Conservation (phyloP, 768 basidiomycete genomes). For the Xerocomellus dryophilus region DNA sequence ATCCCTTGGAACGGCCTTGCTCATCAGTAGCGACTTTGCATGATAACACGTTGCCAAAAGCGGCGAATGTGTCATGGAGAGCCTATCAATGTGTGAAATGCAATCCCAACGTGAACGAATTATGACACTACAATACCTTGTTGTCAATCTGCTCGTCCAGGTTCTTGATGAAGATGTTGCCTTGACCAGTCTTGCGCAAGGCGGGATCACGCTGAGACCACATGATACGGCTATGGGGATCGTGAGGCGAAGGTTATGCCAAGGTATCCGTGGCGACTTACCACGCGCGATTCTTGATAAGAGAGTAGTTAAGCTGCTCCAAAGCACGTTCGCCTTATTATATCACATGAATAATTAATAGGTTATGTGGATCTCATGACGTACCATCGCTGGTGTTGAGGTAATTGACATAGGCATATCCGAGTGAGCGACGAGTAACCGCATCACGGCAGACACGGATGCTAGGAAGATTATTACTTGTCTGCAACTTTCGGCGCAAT, state of each 20-base stretch:
- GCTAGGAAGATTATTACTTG: conserved; percentile 37
- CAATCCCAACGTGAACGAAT: background rate
- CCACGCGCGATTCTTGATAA: conserved; percentile 98
- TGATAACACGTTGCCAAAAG: conserved; percentile 96
- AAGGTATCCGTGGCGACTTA: conserved; percentile 33
- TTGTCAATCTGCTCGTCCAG: conserved; percentile 96
- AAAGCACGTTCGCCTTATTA: conserved; percentile 95
- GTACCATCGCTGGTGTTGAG: conserved; percentile 90
- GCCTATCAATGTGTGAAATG: conserved; percentile 50
- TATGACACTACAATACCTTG: conserved; percentile 52
- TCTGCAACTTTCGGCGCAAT: background rate
- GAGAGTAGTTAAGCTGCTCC: conserved; percentile 98
- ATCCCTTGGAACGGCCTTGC: conserved; percentile 92
- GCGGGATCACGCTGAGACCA: conserved; percentile 99
- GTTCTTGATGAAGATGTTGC: conserved; percentile 99
- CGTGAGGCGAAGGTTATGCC: background rate
- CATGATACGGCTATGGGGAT: conserved; percentile 85
- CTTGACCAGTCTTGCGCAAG: conserved; percentile 98
- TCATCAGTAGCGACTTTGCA: conserved; percentile 99
- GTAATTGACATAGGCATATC: conserved; percentile 99
- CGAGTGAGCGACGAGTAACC: conserved; percentile 98
- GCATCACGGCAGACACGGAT: conserved; percentile 99
- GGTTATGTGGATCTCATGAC: conserved; percentile 21
- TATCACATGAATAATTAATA: conserved; percentile 1
- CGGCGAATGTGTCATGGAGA: conserved; percentile 98